These are phyloP conservation scores for Penicillium paradoxum DNA, from an alignment of 495 filamentous ascomycete species.

Conservation along the genomic window DNA sequence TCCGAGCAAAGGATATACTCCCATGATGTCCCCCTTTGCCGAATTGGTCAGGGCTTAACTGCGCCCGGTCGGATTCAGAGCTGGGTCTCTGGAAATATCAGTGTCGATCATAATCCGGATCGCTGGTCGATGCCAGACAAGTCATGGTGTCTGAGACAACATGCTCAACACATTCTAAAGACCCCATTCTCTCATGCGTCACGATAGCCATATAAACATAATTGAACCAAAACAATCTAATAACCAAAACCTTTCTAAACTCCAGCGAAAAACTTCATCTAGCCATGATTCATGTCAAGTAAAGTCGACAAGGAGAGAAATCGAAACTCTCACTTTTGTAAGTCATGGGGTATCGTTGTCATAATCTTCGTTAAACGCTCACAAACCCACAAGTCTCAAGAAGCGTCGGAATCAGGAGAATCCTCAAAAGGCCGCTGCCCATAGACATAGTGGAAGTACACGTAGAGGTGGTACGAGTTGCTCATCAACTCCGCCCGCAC, in stretches of 20 bases:
- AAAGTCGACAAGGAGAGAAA: background rate
- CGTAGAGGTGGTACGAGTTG: conserved; percentile 31
- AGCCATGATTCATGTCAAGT: conserved; percentile 12
- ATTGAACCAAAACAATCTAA: conserved; percentile 1
- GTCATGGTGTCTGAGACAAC: background rate
- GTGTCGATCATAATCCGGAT: background rate
- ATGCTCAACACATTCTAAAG: background rate
- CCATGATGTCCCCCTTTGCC: background rate
- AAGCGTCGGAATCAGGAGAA: background rate
- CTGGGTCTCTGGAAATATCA: background rate
- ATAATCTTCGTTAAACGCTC: background rate
- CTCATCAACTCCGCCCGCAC: conserved; percentile 32
- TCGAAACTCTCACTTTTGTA: background rate
- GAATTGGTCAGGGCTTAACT: background rate
- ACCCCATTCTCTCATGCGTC: background rate
- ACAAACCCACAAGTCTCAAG: background rate
- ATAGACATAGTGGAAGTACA: conserved; percentile 37
- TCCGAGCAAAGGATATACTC: background rate
- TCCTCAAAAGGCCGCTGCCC: conserved; percentile 33
- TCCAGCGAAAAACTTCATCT: conserved; percentile 6
- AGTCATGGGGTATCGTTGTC: conserved; percentile 7
- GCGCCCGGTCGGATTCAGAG: background rate
- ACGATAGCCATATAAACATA: background rate
- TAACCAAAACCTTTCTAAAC: conserved; percentile 9
- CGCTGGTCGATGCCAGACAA: background rate